Evolutionary conservation across 805 yeast genomes (phyloP), one percentile per base, ranked within the genome.

Genomic region (Barnettozyma wickerhamii): DNA sequence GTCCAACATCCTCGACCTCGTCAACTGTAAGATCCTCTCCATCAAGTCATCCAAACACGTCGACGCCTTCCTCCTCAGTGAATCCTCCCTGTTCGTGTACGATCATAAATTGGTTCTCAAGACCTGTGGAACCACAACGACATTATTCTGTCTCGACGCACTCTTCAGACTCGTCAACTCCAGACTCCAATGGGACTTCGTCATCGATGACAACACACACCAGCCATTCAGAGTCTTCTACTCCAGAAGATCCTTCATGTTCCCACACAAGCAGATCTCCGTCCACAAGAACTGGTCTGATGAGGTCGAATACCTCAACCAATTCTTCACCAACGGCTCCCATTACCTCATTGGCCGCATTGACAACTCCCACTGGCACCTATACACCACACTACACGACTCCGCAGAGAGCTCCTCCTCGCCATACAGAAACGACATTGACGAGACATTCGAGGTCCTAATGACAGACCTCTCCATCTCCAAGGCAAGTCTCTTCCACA

Each of bases 91-190:
- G 56, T 90, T 91, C 64, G 95, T 93, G 20, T 91, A 81, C 59
- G 80, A 85, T 15, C 90, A 89, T 64, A 88, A 85, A 60, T 53
- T 93, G 47, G 79, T 91, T 37, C 71, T 91, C 57, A 91, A 91
- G 63, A 91, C 99, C 5, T 91, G 99, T 61, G 99, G 99, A 7
- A 90, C 97, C 4, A 91, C 98, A 1, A 88, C 96, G 1, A 83
- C 96, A 1, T 71, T 91, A 42, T 75, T 79, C 19, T 91, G 96
- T 50, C 63, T 91, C 20, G 78, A 77, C 20, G 72, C 75, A 37
- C 63, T 91, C 37, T 75, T 85, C 46, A 75, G 75, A 35, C 55
- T 75, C 26, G 73, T 79, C 4, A 51, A 60, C 14, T 45, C 58
- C 5, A 66, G 68, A 41, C 61, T 75, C 32, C 57, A 58, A 45